Percentiles rank a stretch among this genome's conserved stretches.
These are phyloP conservation scores for Epichloe festucae DNA, from an alignment of 2,329 filamentous ascomycete genomes.

Conservation along the genomic window DNA sequence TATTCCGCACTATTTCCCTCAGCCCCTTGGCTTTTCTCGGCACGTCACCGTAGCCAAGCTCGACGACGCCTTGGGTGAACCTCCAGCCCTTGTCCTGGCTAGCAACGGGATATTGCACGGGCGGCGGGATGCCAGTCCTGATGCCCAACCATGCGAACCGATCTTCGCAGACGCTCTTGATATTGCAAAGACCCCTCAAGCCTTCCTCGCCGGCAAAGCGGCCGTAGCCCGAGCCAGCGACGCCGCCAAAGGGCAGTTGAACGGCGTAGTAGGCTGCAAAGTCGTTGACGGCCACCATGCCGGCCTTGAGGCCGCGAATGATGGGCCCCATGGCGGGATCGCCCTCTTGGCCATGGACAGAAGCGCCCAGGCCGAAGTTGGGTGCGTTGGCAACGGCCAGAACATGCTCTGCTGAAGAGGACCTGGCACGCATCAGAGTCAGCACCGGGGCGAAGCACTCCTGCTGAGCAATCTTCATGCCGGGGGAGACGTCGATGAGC, in stretches of 20 bases:
- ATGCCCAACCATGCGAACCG: constrained; percentile 47
- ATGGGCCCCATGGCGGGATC: constrained; percentile 49
- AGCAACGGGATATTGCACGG: constrained; percentile 68
- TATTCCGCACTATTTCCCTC: constrained; percentile 29
- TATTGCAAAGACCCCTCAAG: constrained; percentile 69
- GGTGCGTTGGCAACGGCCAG: constrained; percentile 74
- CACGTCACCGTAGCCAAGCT: constrained; percentile 42
- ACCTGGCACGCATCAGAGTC: constrained; percentile 62
- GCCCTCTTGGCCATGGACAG: constrained; percentile 63
- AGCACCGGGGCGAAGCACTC: constrained; percentile 93
- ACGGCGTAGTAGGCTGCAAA: constrained; percentile 90
- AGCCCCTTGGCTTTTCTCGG: constrained; percentile 27
- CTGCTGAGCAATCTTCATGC: constrained; percentile 77
- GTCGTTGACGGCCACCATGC: constrained; percentile 93
- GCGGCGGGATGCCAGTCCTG: constrained; percentile 65
- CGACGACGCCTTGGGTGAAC: constrained; percentile 48
- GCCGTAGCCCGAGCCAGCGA: constrained; percentile 82
- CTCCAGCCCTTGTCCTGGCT: constrained; percentile 52
- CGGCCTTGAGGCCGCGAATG: constrained; percentile 57
- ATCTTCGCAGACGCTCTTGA: constrained; percentile 78
- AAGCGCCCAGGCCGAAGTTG: constrained; percentile 73
- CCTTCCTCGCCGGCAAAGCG: constrained; percentile 88
- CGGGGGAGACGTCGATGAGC: constrained; percentile 73
- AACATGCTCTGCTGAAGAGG: constrained; percentile 46
- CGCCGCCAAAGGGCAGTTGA: constrained; percentile 85